These are phyloP conservation scores for Begonia loranthoides DNA, from an alignment of 306 rosid genomes.

Conservation along the genomic window DNA sequence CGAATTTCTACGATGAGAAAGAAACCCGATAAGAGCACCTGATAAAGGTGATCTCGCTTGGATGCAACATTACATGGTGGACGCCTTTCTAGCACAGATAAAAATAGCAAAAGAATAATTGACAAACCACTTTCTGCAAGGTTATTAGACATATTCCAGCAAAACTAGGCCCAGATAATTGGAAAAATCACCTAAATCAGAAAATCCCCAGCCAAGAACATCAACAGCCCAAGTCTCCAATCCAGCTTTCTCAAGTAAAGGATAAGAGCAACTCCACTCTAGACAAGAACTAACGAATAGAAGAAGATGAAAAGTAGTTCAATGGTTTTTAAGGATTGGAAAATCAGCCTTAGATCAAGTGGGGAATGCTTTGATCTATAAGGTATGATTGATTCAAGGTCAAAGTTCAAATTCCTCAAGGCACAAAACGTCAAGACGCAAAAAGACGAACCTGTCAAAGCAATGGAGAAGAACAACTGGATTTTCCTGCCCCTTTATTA, in stretches of 20 bases:
- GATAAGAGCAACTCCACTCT: conserved; percentile 80
- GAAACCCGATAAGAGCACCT: conserved; percentile 30
- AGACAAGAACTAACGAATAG: conserved; percentile 64
- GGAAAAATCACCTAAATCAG: conserved; percentile 54
- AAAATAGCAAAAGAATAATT: conserved; percentile 3
- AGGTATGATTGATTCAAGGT: too few species aligned
- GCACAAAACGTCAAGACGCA: too few species aligned
- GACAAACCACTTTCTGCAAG: conserved; percentile 2
- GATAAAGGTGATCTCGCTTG: conserved; percentile 76
- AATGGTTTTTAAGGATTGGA: neutral
- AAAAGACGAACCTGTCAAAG: conserved; percentile 60
- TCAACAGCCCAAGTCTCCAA: conserved; percentile 91
- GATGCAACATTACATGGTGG: conserved; percentile 63
- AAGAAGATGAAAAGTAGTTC: conserved; percentile 3
- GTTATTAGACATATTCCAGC: conserved; percentile 1
- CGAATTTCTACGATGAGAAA: neutral
- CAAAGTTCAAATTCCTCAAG: too few species aligned
- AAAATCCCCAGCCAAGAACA: conserved; percentile 99
- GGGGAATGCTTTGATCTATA: too few species aligned
- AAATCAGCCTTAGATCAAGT: neutral
- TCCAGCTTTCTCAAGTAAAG: conserved; percentile 81
- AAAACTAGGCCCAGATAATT: neutral
- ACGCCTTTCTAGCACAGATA: conserved; percentile 40
- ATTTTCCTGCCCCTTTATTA: conserved; percentile 35
- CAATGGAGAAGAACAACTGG: conserved; percentile 87